Conservation (phyloP, 2,329 filamentous ascomycete genomes). For the Dactylellina sp. region DNA sequence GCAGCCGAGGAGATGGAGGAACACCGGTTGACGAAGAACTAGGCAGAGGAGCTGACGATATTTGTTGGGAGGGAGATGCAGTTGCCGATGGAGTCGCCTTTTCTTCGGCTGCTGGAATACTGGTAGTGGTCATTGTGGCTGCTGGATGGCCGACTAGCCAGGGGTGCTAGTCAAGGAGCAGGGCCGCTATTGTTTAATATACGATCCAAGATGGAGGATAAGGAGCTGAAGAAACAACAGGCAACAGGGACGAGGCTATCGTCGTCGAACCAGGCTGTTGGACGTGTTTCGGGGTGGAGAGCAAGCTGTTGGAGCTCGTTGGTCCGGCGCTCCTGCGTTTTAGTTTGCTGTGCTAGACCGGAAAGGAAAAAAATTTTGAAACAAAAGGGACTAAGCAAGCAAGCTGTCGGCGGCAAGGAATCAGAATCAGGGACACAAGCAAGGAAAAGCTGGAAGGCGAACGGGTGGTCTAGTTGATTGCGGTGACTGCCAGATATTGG, state of each 20-base stretch:
- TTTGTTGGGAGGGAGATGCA: conserved; percentile 16
- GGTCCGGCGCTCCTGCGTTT: conserved; percentile 41
- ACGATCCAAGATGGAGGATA: conserved; percentile 3
- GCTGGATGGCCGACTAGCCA: conserved; percentile 28
- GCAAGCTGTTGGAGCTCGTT: conserved; percentile 49
- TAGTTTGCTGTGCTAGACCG: conserved; percentile 28
- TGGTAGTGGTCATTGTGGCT: conserved; percentile 51
- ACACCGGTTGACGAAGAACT: conserved; percentile 22
- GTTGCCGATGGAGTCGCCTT: conserved; percentile 26
- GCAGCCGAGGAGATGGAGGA: conserved; percentile 48
- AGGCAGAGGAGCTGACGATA: conserved; percentile 33
- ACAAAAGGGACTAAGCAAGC: conserved; percentile 18
- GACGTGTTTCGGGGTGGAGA: conserved; percentile 48
- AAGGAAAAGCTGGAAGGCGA: not conserved
- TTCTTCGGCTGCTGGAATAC: conserved; percentile 41
- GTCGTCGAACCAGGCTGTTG: conserved; percentile 18
- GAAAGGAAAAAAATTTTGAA: conserved; percentile 34
- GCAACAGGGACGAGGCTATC: not conserved
- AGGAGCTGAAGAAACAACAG: conserved; percentile 18
- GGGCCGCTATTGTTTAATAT: conserved; percentile 19
- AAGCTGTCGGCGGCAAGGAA: not conserved
- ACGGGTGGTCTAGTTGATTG: not conserved
- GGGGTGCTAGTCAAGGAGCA: conserved; percentile 7
- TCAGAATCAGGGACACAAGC: not conserved
- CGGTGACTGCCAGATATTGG: not conserved